These are phyloP conservation scores for Alternaria incomplexa DNA, from an alignment of 2,329 filamentous ascomycete genomes.

Conservation along the genomic window DNA sequence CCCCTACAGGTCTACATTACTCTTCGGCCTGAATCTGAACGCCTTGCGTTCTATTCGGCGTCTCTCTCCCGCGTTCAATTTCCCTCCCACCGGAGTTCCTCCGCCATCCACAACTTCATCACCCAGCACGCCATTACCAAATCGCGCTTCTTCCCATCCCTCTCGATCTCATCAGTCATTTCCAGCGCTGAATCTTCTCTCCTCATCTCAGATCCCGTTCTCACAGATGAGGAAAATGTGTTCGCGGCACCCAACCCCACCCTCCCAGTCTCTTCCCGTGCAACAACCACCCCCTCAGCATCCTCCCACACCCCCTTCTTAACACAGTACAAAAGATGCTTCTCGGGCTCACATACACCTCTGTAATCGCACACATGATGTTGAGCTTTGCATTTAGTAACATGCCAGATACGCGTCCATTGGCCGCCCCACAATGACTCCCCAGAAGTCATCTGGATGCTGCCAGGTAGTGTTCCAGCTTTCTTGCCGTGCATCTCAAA, in stretches of 20 bases:
- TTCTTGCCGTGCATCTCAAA: conserved; percentile 29
- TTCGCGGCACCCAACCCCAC: not conserved
- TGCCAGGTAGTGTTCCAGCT: conserved; percentile 5
- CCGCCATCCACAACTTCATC: conserved; percentile 28
- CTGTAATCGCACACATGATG: conserved; percentile 4
- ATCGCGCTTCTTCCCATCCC: conserved; percentile 20
- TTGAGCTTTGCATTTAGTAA: conserved; percentile 23
- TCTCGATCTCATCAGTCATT: conserved; percentile 11
- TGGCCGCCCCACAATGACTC: conserved; percentile 19
- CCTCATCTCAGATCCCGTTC: too few relatives aligned
- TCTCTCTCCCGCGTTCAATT: not conserved
- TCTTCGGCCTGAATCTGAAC: too few relatives aligned
- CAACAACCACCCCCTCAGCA: conserved; percentile 19
- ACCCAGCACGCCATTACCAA: conserved; percentile 36
- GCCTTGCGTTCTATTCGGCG: not conserved
- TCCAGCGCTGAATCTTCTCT: too few relatives aligned
- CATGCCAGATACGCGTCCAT: conserved; percentile 28
- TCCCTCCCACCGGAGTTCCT: conserved; percentile 23
- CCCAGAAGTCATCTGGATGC: conserved; percentile 23
- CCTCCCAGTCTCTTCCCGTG: conserved; percentile 7
- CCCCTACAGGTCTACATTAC: not conserved
- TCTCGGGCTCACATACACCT: conserved; percentile 22
- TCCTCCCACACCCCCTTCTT: conserved; percentile 29
- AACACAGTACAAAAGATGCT: conserved; percentile 26
- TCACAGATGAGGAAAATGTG: too few relatives aligned